phyloP scores from a whole-genome alignment of 805 yeast species.

The Brettanomyces naardenensis region DNA sequence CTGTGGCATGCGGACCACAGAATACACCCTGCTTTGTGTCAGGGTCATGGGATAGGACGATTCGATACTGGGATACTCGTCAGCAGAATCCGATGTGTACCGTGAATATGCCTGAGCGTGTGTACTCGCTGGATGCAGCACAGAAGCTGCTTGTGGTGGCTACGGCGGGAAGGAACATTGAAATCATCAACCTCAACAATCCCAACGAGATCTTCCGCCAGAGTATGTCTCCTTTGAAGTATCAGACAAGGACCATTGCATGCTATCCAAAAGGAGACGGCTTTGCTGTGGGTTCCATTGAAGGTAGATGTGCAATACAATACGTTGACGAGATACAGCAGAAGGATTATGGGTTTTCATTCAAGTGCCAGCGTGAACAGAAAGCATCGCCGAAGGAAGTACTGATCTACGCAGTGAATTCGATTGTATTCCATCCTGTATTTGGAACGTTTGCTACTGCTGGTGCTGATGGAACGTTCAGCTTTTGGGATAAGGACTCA shows the following conservation, averaged over 20 bases:
- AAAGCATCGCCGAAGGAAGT: slow-evolving; percentile 49
- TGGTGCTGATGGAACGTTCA: slow-evolving; percentile 89
- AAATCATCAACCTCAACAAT: slow-evolving; percentile 67
- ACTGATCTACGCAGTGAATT: slow-evolving; percentile 69
- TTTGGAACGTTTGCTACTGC: slow-evolving; percentile 91
- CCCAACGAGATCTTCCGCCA: slow-evolving; percentile 80
- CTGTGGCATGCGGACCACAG: slow-evolving; percentile 78
- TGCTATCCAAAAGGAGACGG: slow-evolving; percentile 93
- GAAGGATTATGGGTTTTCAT: slow-evolving; percentile 68
- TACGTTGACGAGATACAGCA: slow-evolving; percentile 82
- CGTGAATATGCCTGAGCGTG: slow-evolving; percentile 80
- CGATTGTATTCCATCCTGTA: slow-evolving; percentile 79
- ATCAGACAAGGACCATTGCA: slow-evolving; percentile 76
- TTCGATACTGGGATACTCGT: slow-evolving; percentile 92
- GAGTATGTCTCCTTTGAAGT: slow-evolving; percentile 69
- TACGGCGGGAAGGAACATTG: slow-evolving; percentile 82
- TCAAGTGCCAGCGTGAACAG: slow-evolving; percentile 86
- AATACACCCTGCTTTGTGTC: slow-evolving; percentile 78
- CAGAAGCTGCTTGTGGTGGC: slow-evolving; percentile 85
- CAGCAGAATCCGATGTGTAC: slow-evolving; percentile 77
- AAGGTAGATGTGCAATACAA: slow-evolving; percentile 93
- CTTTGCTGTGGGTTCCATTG: slow-evolving; percentile 86
- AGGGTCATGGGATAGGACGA: slow-evolving; percentile 95
- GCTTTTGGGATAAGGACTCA: slow-evolving; percentile 94
- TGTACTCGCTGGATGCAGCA: slow-evolving; percentile 78